Percentiles rank a stretch among this genome's conserved stretches.
These are phyloP conservation scores for Fusarium acutatum DNA, from an alignment of 2,329 filamentous ascomycete species.

Conservation along the genomic window DNA sequence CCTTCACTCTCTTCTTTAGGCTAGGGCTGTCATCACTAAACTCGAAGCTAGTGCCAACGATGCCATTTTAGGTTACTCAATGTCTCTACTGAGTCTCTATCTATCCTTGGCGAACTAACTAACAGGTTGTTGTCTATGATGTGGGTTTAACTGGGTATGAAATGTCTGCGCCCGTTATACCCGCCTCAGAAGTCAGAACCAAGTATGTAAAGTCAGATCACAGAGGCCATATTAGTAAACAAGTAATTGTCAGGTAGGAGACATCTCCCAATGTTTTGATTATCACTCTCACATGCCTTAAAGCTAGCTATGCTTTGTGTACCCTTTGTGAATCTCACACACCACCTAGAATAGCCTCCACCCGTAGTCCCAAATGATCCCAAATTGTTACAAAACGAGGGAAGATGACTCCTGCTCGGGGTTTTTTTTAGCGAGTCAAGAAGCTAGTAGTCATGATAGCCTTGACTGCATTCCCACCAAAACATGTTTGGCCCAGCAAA, in stretches of 20 bases:
- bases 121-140: conserved; percentile 20
- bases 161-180: conserved; percentile 17
- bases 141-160: conserved; percentile 9
- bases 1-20: conserved; percentile 19
- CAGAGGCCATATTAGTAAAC: background rate
- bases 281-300: conserved; percentile 14
- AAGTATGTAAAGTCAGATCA: background rate
- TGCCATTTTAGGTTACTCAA: conserved; percentile 20
- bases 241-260: conserved; percentile 14
- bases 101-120: conserved; percentile 5
- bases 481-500: conserved; percentile 32
- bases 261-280: conserved; percentile 24
- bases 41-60: conserved; percentile 25
- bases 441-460: conserved; percentile 23
- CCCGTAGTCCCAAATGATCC: conserved; percentile 22
- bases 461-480: conserved; percentile 33
- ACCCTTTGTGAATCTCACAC: conserved; percentile 16
- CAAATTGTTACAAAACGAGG: conserved; percentile 37
- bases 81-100: conserved; percentile 3
- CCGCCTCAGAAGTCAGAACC: conserved; percentile 15
- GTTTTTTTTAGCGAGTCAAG: conserved; percentile 25
- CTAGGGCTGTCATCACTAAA: conserved; percentile 35
- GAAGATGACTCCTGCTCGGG: conserved; percentile 28
- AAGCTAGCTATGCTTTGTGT: conserved; percentile 17
- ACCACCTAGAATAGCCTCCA: conserved; percentile 22